A percentile compares a stretch with the other conserved stretches of the same genome.
phyloP scores from a whole-genome alignment of 75 land plant species.

The Gnetum montanum region DNA sequence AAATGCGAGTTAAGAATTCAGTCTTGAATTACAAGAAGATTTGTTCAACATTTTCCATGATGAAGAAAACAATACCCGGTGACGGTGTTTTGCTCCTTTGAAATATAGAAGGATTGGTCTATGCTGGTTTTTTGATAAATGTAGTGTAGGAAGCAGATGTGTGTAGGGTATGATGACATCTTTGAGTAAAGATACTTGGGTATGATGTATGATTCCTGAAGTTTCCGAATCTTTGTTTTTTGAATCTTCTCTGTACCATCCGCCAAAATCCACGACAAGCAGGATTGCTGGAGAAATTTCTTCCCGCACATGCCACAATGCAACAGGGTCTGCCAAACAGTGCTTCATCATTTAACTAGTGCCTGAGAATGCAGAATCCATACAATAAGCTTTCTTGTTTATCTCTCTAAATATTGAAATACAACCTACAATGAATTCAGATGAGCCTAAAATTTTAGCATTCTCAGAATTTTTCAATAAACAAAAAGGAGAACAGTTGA shows the following conservation, averaged over 20 bases:
- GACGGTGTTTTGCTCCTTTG: constrained; percentile 83
- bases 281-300: constrained; percentile 69
- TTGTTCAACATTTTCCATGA: neutral
- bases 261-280: constrained; percentile 85
- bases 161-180: constrained; percentile 87
- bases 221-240: constrained; percentile 25
- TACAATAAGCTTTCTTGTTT: constrained; percentile 3
- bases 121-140: constrained; percentile 29
- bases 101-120: constrained; percentile 60
- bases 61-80: constrained; percentile 56
- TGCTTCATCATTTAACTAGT: constrained; percentile 49
- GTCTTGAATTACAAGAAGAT: neutral
- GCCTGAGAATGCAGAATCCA: constrained; percentile 29
- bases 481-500: no score
- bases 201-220: constrained; percentile 49
- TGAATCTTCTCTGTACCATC: constrained; percentile 69
- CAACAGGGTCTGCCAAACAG: constrained; percentile 91
- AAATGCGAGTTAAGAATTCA: no score
- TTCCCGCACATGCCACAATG: constrained; percentile 79
- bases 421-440: no score
- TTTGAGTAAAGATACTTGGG: constrained; percentile 72
- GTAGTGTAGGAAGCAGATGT: constrained; percentile 68
- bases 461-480: no score
- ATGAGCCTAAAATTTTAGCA: no score
- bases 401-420: neutral